A percentile compares a stretch with the other conserved stretches of the same genome.
Conservation (phyloP, 2,329 filamentous ascomycete species). For the Lachnellula hyalina region DNA sequence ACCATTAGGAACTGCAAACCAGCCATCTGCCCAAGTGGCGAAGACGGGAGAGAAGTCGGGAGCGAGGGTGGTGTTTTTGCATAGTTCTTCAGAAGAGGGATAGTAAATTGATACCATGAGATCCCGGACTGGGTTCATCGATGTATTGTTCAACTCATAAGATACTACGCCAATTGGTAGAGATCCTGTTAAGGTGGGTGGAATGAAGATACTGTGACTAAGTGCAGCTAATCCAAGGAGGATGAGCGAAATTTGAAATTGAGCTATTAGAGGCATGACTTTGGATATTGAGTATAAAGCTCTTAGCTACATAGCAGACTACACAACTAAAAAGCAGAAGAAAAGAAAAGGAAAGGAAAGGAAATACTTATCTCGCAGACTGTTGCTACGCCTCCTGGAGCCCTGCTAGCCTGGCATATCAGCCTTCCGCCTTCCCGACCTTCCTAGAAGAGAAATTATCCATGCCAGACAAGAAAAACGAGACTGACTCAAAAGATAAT, state of each 20-base stretch:
- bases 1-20: background rate
- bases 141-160: slow-evolving; percentile 7
- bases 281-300: too few relatives aligned
- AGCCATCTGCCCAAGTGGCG: background rate
- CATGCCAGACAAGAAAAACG: background rate
- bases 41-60: slow-evolving; percentile 6
- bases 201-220: background rate
- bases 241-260: background rate
- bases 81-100: slow-evolving; percentile 1
- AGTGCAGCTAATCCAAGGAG: background rate
- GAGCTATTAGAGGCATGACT: too few relatives aligned
- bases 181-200: background rate
- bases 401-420: background rate
- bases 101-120: slow-evolving; percentile 19
- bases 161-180: background rate
- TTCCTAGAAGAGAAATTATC: background rate
- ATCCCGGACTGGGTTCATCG: slow-evolving; percentile 8
- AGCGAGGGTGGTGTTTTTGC: slow-evolving; percentile 4
- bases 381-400: background rate
- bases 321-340: background rate
- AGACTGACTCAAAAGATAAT: too few relatives aligned
- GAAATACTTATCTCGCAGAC: background rate
- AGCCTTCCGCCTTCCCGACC: background rate
- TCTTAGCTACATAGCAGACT: background rate
- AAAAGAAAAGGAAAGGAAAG: too few relatives aligned